Evolutionary conservation across 129 eudicot genomes (phyloP).

Genomic region (Mikania micrantha): DNA sequence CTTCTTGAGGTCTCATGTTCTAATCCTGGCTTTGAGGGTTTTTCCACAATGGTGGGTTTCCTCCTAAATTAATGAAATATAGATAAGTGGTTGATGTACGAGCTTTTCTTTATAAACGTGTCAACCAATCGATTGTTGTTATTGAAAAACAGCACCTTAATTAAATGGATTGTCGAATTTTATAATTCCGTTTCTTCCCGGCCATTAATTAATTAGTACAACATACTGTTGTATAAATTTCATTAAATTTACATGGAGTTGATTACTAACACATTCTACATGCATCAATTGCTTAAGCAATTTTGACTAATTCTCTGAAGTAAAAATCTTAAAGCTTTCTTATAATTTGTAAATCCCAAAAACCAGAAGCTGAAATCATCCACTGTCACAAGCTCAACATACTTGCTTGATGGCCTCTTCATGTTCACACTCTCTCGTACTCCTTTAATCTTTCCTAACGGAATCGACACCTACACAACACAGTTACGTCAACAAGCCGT

Average conservation of each 20-base stretch:
- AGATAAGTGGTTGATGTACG: too few species aligned
- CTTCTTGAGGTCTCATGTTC: too few species aligned
- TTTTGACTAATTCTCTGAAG: not conserved
- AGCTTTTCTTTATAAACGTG: too few species aligned
- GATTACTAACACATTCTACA: not conserved
- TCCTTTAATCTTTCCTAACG: constrained; percentile 21
- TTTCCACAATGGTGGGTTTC: too few species aligned
- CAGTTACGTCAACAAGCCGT: not conserved
- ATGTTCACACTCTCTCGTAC: constrained; percentile 16
- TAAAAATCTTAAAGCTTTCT: constrained; percentile 12
- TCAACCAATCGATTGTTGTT: too few species aligned
- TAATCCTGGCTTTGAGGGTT: too few species aligned
- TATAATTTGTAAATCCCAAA: not conserved
- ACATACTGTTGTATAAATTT: not conserved
- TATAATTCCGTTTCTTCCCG: not conserved
- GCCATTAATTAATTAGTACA: not conserved
- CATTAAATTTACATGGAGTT: constrained; percentile 17
- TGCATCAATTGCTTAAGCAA: not conserved
- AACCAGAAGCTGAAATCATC: constrained; percentile 19
- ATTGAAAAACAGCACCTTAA: too few species aligned
- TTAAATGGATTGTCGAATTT: not conserved
- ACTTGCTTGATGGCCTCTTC: constrained; percentile 26
- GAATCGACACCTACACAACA: constrained; percentile 21
- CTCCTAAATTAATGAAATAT: too few species aligned
- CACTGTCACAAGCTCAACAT: constrained; percentile 13